Base-by-base conservation (phyloP, 1,139 yeast genomes). In the Candida albicans region DNA sequence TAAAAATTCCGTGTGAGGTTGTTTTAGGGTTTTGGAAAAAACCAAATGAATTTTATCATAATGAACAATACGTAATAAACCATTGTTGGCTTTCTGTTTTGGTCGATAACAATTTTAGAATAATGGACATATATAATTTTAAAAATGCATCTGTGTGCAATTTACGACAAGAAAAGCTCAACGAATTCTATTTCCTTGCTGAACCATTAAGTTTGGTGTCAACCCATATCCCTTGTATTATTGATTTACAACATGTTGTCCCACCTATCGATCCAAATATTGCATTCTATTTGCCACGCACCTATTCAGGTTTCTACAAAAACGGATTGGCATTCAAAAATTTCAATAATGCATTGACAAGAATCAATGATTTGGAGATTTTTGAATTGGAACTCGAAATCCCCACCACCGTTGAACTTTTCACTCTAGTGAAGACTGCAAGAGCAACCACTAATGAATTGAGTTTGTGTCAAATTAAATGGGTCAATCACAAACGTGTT, bases 61-160 rank as follows among this genome's bases (percentile, higher is more conserved):
- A 70, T 46, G 81, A 81, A 63, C 64, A 65, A 47, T 79, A 82
- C 43, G 79, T 81, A 31, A 70, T 83, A 35, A 89, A 90, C 57
- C 99, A 93, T 62, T 82, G 88, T 48, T 93, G 99, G 99, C 74
- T 90, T 44, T 81, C 96, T 1, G 82, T 90, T 1, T 61, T 84
- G 24, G 67, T 90, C 13, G 84, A 87, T 48, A 83, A 82, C 15
- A 88, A 84, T 55, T 90, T 93, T 79, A 71, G 91, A 47, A 75
- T 93, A 51, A 66, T 91, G 50, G 99, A 93, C 51, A 56, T 70
- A 37, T 57, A 60, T 45, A 65, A 67, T 38, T 73, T 70, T 55
- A 64, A 68, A 46, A 60, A 62, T 46, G 69, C 70, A 1, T 51
- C 62, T 8, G 56, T 69, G 15, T 70, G 77, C 51, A 73, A 74